A percentile compares a stretch with the other conserved stretches of the same genome.
Evolutionary conservation across 257 asterid species (phyloP).

Genomic region (Solanum commersonii): DNA sequence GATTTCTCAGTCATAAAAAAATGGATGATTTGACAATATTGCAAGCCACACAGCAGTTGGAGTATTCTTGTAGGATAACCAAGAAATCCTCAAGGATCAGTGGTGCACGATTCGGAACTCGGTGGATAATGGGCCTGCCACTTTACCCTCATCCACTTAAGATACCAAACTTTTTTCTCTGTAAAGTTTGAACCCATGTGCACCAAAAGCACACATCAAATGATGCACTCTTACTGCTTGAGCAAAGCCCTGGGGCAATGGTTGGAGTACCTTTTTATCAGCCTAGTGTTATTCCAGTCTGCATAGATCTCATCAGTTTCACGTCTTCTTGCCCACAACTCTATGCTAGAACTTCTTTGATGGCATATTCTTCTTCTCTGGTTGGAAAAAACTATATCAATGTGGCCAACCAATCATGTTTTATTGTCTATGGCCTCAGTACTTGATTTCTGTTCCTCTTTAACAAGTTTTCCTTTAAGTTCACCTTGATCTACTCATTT

Average conservation of each 20-base stretch:
- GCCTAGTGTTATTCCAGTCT: not conserved
- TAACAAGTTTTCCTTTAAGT: not conserved
- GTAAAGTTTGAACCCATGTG: not conserved
- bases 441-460: not conserved
- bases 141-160: not conserved
- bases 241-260: not conserved
- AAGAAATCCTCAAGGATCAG: not conserved
- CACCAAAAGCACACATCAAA: not conserved
- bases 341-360: not conserved
- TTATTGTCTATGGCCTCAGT: not conserved
- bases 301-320: not conserved
- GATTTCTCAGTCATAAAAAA: not conserved
- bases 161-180: not conserved
- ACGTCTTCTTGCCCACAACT: not conserved
- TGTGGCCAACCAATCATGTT: not conserved
- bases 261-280: not conserved
- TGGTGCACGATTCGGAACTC: not conserved
- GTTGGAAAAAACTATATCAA: not conserved
- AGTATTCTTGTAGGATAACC: not conserved
- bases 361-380: not conserved
- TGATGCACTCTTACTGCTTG: not conserved
- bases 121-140: not conserved
- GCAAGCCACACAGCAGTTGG: not conserved
- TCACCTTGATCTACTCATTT: not conserved
- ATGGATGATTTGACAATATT: not conserved